Base-by-base conservation (phyloP, 768 basidiomycete species). In the Hygrophoropsis aurantiaca region DNA sequence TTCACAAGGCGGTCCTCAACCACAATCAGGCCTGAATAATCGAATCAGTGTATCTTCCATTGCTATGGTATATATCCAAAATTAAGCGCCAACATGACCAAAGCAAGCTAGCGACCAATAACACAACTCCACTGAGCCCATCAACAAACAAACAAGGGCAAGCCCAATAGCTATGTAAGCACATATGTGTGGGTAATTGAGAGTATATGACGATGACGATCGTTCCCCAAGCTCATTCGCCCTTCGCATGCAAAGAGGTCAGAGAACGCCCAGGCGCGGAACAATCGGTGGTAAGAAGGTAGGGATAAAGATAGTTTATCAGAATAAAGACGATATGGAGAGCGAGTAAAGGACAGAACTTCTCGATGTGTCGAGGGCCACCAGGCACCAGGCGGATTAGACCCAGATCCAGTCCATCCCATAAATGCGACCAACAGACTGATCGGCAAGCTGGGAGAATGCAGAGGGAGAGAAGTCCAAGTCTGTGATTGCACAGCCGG, bases 381-480 rank as follows among this genome's bases (percentile, higher is more conserved):
- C 6, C 27, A 7, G 27, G 27, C 6, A 30, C 13, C n/a, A n/a
- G n/a, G n/a, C n/a, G n/a, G 16, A 34, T 2, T 15, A 76, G 25
- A 52, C 16, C 74, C 75, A 84, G 15, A 33, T 20, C 84, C 87
- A 88, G 7, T 52, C 58, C 23, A 87, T 61, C 40, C 56, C 59
- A 35, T 15, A 39, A 52, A 89, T 59, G 50, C 84, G 82, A 11
- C 87, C 87, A 9, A 74, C 34, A 27, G 56, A 40, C 11, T 42
- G 36, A 46, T 54, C 50, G 1, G 83, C 79, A 33, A 90, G 70
- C 6, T 51, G 0, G 0, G 55, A 5, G 64, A 89, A 90, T 8
- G 83, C 83, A 6, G 64, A 1, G 5, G 78, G 80, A 10, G 84
- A 80, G 52, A 90, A 73, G 65, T 89, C 85, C 50, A 90, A 74